phyloP scores from a whole-genome alignment of 2,329 filamentous ascomycete genomes.

The Daldinia sp. region DNA sequence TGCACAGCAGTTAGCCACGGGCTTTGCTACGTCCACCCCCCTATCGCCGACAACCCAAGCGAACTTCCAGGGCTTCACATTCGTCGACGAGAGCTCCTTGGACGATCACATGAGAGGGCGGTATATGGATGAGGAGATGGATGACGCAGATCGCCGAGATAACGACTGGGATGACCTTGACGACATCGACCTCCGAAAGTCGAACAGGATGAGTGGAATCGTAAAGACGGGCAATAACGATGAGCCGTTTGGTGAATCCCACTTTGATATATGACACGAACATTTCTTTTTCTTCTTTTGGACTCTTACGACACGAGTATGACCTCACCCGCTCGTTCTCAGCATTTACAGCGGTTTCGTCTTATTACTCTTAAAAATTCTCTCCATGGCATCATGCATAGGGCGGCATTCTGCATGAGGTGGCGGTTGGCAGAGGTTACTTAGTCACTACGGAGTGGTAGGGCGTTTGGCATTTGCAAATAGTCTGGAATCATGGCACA shows the following conservation, averaged over 20 bases:
- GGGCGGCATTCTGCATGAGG: slow-evolving; percentile 49
- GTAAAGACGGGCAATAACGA: slow-evolving; percentile 66
- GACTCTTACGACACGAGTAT: slow-evolving; percentile 19
- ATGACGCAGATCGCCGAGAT: slow-evolving; percentile 59
- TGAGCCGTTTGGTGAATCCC: slow-evolving; percentile 65
- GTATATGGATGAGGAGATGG: slow-evolving; percentile 67
- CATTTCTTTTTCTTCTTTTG: slow-evolving; percentile 22
- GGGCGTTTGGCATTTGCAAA: slow-evolving; percentile 47
- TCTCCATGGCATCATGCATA: slow-evolving; percentile 51
- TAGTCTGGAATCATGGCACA: slow-evolving; percentile 44
- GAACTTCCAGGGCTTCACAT: slow-evolving; percentile 98
- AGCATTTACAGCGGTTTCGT: slow-evolving; percentile 33
- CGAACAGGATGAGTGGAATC: slow-evolving; percentile 71
- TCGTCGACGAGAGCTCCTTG: slow-evolving; percentile 96
- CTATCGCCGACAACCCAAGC: slow-evolving; percentile 95
- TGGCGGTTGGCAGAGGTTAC: slow-evolving; percentile 39
- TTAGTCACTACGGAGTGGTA: slow-evolving; percentile 38
- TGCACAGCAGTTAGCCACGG: slow-evolving; percentile 83
- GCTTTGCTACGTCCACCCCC: slow-evolving; percentile 88
- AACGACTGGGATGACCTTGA: slow-evolving; percentile 68
- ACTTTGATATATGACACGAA: slow-evolving; percentile 66
- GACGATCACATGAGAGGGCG: slow-evolving; percentile 78
- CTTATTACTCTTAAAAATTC: slow-evolving; percentile 39
- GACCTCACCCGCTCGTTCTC: slow-evolving; percentile 24
- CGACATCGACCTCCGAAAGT: slow-evolving; percentile 60